Evolutionary conservation across 129 eudicot genomes (phyloP), one percentile per base, ranked within the genome.

Genomic region (Tagetes patula): DNA sequence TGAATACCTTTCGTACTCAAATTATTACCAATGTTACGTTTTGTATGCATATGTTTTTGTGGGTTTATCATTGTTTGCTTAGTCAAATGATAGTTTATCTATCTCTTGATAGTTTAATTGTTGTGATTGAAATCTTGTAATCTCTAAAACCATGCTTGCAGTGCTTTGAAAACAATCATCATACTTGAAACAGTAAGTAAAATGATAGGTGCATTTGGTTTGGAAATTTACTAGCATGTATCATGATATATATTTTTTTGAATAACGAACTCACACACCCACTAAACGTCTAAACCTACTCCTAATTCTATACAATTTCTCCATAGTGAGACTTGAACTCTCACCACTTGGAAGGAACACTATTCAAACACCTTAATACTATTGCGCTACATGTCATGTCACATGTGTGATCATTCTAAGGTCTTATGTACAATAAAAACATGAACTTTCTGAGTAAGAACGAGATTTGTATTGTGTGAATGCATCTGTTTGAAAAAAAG

Each of bases 1-100:
- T 66, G 11, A 46, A 2, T 65, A 64, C 75, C 68, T 52, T 69
- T 10, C 59, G n/a, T 42, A 64, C 55, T 52, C 52, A 34, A 14
- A 14, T 47, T 48, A 58, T 39, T 62, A 27, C 62, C 50, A 43
- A 46, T 32, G 32, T 37, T 40, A 61, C 34, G 31, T 75, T 40
- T 52, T 41, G 32, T 30, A 20, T 65, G 52, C 40, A 3, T 32
- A 31, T 30, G 13, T 14, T 20, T 39, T 62, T 6, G 27, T 20
- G 27, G 27, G 27, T 40, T 64, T 39, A 7, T 63, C 0, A 27
- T 45, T 8, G 47, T 37, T 63, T 37, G 68, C 68, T 38, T 63
- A 38, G 36, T 55, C 62, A 55, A 55, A 5, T 20, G 62, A 55
- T 55, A 20, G 11, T 38, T 62, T 11, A 61, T 62, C 46, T 62